Evolutionary conservation across 257 asterid species (phyloP).

Genomic region (Nicotiana attenuata): DNA sequence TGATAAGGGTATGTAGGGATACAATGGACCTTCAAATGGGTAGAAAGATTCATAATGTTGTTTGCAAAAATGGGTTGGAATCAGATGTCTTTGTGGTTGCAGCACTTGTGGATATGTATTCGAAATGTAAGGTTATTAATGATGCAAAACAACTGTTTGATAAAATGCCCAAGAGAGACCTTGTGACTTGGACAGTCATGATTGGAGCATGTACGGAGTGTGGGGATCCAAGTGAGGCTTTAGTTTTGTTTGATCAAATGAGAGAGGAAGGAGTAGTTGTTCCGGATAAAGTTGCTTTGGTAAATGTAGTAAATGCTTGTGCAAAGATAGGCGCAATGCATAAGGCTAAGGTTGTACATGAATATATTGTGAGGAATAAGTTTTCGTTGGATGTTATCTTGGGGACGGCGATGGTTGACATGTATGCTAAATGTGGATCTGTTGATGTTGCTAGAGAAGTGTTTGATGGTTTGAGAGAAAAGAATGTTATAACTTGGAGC

Average conservation of each 20-base stretch:
- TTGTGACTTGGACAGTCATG: conserved; percentile 57
- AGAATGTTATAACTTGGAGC: conserved; percentile 48
- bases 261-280: conserved; percentile 29
- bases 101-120: conserved; percentile 49
- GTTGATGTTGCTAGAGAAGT: conserved; percentile 40
- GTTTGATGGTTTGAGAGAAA: conserved; percentile 37
- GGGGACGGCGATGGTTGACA: conserved; percentile 51
- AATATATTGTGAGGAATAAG: conserved; percentile 21
- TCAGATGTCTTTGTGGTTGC: conserved; percentile 34
- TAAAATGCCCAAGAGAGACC: conserved; percentile 42
- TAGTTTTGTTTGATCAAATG: conserved; percentile 45
- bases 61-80: conserved; percentile 34
- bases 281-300: conserved; percentile 47
- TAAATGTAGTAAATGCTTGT: conserved; percentile 45
- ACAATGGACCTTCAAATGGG: conserved; percentile 34
- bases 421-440: conserved; percentile 55
- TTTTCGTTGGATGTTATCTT: conserved; percentile 35
- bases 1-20: conserved; percentile 45
- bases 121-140: conserved; percentile 35
- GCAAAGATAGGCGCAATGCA: conserved; percentile 51
- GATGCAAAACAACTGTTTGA: conserved; percentile 41
- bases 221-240: conserved; percentile 39
- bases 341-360: conserved; percentile 37
- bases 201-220: conserved; percentile 56
- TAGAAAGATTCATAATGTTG: conserved; percentile 35